Evolutionary conservation across 2,329 filamentous ascomycete species (phyloP).

Genomic region (Colletotrichum tamarilloi): DNA sequence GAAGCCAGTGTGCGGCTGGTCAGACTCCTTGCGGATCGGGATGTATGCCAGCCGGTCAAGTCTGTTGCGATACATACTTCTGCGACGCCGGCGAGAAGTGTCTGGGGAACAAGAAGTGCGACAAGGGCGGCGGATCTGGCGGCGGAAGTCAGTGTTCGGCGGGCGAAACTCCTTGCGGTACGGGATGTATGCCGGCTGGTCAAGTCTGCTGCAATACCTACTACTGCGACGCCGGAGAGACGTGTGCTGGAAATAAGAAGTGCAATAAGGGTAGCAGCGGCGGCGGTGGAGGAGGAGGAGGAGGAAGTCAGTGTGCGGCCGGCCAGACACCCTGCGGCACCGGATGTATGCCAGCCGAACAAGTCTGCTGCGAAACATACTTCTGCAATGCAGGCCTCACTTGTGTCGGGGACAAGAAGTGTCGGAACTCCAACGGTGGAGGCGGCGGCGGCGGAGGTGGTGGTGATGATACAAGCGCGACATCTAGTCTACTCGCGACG

Average conservation of each 20-base stretch:
- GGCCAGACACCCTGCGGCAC: too few relatives aligned
- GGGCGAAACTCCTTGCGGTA: slow-evolving; percentile 38
- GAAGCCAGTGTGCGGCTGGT: slow-evolving; percentile 15
- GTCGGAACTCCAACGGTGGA: background rate
- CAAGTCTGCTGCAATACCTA: slow-evolving; percentile 41
- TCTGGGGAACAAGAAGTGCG: slow-evolving; percentile 16
- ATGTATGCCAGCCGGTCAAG: slow-evolving; percentile 43
- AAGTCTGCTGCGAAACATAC: too few relatives aligned
- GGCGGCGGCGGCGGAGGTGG: background rate
- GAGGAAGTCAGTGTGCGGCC: too few relatives aligned
- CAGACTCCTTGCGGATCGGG: slow-evolving; percentile 39
- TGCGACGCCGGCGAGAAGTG: slow-evolving; percentile 36
- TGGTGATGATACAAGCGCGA: background rate
- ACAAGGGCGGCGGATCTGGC: background rate
- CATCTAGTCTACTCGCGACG: background rate
- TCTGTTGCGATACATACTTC: slow-evolving; percentile 41
- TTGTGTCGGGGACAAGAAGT: too few relatives aligned
- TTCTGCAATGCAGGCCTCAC: too few relatives aligned
- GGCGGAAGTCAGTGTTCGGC: slow-evolving; percentile 6
- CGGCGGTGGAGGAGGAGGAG: too few relatives aligned
- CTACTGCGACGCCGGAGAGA: slow-evolving; percentile 37
- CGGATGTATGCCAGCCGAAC: too few relatives aligned
- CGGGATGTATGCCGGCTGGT: slow-evolving; percentile 43
- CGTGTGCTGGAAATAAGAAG: slow-evolving; percentile 14
- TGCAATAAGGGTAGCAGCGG: background rate